Base-by-base conservation (phyloP, 78 protist species). In the Ministeria vibrans region DNA sequence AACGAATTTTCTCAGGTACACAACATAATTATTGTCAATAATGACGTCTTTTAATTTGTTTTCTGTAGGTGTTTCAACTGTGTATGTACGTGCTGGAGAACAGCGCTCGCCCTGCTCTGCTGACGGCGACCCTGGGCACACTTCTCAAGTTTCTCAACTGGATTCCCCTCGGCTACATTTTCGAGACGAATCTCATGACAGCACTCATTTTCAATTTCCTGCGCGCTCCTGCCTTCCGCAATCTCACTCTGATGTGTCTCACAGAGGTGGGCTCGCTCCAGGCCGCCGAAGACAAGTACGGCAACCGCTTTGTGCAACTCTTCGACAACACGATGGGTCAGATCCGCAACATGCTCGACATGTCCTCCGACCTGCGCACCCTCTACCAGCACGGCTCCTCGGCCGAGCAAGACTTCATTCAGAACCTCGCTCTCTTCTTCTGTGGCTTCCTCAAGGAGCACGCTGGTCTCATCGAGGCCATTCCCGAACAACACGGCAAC, bases 141-240 rank as follows among this genome's bases (percentile, higher is more conserved):
- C 85, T 98, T 49, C 91, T 80, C 59, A 77, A 85, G 43, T 96
- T 93, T 87, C 87, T 98, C 32, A 55, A 49, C 75, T 96, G 99
- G 99, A 91, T 98, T 23, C 99, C 99, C 30, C 42, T 94, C 44
- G 98, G 95, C 30, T 96, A 90, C 80, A 90, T 96, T 28, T 94
- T 94, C 59, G 96, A 96, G 77, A 90, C 97, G 0, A 34, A 82
- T 66, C 46, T 93, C 7, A 39, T 80, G 45, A 3, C 49, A 45
- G 46, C 39, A 11, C 89, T 90, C 22, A 43, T 82, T 23, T 69
- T 44, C 74, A 69, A 89, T 81, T 95, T 83, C 78, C 69, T 94
- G 36, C 88, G 86, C n/a, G 82, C 45, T 25, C 79, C 84, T 27
- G 11, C 27, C 23, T 88, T 87, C 72, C 83, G 95, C 38, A 92